Percentiles rank a stretch among this genome's conserved stretches.
Evolutionary conservation across 1,284 basidiomycete species (phyloP).

Genomic region (Cryptococcus sp.): DNA sequence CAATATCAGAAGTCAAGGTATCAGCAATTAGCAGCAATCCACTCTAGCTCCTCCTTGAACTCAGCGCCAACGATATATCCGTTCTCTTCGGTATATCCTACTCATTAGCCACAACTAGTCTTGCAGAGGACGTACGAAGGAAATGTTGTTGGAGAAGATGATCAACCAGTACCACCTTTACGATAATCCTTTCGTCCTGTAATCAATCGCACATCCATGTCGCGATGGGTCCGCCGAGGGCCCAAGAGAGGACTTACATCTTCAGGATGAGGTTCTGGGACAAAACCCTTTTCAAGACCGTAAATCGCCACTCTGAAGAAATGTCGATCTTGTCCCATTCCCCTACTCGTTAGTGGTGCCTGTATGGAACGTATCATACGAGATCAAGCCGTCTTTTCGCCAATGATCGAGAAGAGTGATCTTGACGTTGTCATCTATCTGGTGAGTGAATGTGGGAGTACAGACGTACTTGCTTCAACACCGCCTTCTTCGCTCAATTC

Average conservation of each 20-base stretch:
- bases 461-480: neutral
- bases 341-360: neutral
- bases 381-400: neutral
- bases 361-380: neutral
- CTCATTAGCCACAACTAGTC: too few species aligned
- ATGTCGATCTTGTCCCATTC: neutral
- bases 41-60: neutral
- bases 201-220: too few species aligned
- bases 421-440: neutral
- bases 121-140: neutral
- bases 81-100: neutral
- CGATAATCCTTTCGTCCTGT: too few species aligned
- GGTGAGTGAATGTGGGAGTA: too few species aligned
- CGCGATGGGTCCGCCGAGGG: too few species aligned
- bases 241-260: too few species aligned
- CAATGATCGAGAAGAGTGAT: neutral
- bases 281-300: neutral
- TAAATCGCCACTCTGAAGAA: neutral
- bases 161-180: neutral
- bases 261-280: neutral
- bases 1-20: too few species aligned
- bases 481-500: neutral
- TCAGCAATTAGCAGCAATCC: neutral
- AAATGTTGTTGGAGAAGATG: neutral
- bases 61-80: neutral